Evolutionary conservation across 306 rosid genomes (phyloP).

Genomic region (Begonia fuchsioides): DNA sequence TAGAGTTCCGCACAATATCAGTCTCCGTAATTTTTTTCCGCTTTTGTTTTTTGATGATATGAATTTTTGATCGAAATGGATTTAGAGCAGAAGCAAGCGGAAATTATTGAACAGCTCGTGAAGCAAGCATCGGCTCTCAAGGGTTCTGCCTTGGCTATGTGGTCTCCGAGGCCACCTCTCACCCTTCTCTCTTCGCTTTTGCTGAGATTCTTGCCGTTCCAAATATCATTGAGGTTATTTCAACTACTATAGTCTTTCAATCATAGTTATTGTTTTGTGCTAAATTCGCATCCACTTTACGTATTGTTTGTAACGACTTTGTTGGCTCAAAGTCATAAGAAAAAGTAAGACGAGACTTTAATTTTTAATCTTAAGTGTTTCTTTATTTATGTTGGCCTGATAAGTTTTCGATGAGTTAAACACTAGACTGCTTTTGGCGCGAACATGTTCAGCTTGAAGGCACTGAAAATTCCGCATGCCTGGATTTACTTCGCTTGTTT

Average conservation of each 20-base stretch:
- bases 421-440: neutral
- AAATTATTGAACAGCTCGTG: constrained; percentile 62
- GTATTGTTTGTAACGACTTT: neutral
- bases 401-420: no score
- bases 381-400: no score
- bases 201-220: constrained; percentile 80
- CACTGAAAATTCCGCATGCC: constrained; percentile 43
- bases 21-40: neutral
- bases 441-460: constrained; percentile 51
- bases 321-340: neutral
- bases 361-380: no score
- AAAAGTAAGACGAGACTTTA: no score
- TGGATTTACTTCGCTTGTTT: constrained; percentile 67
- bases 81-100: constrained; percentile 73
- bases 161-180: constrained; percentile 60
- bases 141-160: constrained; percentile 40
- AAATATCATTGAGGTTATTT: constrained; percentile 45
- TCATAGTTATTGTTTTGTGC: no score
- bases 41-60: neutral
- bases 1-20: neutral
- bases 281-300: neutral
- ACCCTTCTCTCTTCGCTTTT: constrained; percentile 81
- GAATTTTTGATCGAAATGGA: constrained; percentile 36
- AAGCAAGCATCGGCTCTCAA: constrained; percentile 46
- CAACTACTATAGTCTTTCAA: no score